Evolutionary conservation across 257 asterid species (phyloP), one percentile per base, ranked within the genome.

Genomic region (Nicotiana obtusifolia): DNA sequence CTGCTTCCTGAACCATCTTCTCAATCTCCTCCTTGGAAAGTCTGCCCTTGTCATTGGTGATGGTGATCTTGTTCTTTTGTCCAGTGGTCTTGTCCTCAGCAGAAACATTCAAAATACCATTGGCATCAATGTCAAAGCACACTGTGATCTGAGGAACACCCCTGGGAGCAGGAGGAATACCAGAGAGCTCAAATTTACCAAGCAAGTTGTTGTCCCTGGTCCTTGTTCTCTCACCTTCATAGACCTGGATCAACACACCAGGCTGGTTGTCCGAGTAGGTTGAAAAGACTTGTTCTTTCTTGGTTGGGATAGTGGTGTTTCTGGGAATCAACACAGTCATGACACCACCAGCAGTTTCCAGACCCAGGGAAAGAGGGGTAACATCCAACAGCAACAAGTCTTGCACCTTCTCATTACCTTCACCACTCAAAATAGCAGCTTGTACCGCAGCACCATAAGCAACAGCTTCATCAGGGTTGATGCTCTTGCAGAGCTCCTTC

Each of bases 71-170:
- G 93, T 93, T 93, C 95, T 93, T 93, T 89, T 93, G 97, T 1
- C 97, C 97, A 0, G 97, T 93, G 0, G 97, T 93, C 88, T 93
- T 93, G 89, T 93, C 97, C 89, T 93, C 97, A 2, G 97, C 97
- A 56, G 97, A 93, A 30, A 91, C 97, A 3, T 93, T 93, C 37
- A 93, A 76, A 26, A 93, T 93, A 69, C 97, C 97, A 37, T 91
- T 91, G 83, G 97, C 97, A 61, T 93, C 97, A 6, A 93, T 93
- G 31, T 93, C 97, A 2, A 93, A 93, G 89, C 97, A 93, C 5
- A 93, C 97, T 0, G 97, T 90, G 69, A 93, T 93, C 87, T 93
- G 97, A 33, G 97, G 97, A 17, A 93, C 97, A 4, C 97, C 97
- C 69, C 97, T 84, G 1, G 97, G 97, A 10, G 97, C 97, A 10